A percentile compares a stretch with the other conserved stretches of the same genome.
These are phyloP conservation scores for Aquanectria penicillioides DNA, from an alignment of 2,329 filamentous ascomycete genomes.

Conservation along the genomic window DNA sequence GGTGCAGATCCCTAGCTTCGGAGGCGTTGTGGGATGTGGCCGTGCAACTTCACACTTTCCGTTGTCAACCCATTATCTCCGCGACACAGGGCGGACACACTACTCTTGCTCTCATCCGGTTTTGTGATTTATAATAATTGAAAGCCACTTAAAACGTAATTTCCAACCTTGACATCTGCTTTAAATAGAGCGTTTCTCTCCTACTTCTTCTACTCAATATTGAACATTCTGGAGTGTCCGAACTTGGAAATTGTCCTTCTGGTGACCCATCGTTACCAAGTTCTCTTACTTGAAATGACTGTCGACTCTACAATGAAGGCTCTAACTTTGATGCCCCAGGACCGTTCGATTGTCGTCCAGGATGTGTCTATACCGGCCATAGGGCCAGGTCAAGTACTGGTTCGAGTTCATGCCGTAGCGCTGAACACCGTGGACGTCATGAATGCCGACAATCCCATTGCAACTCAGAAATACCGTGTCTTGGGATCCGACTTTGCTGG, in stretches of 20 bases:
- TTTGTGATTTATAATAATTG: too few species aligned
- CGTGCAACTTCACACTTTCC: too few species aligned
- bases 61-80: too few species aligned
- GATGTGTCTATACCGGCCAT: conserved; percentile 28
- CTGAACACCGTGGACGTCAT: conserved; percentile 45
- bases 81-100: too few species aligned
- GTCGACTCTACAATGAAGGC: conserved; percentile 33
- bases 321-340: conserved; percentile 26
- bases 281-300: not conserved
- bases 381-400: conserved; percentile 27
- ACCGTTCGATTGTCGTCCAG: conserved; percentile 1
- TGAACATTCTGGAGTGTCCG: too few species aligned
- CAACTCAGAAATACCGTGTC: conserved; percentile 37
- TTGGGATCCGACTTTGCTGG: conserved; percentile 55
- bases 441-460: conserved; percentile 49
- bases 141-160: too few species aligned
- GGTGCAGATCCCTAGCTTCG: too few species aligned
- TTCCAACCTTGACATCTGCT: too few species aligned
- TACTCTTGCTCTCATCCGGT: too few species aligned
- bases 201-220: too few species aligned
- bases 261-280: not conserved
- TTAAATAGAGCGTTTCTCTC: too few species aligned
- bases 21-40: too few species aligned
- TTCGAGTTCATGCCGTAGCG: conserved; percentile 37
- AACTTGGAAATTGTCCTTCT: not conserved